These are phyloP conservation scores for Aspergillus eucalypticola DNA, from an alignment of 2,329 filamentous ascomycete genomes.

Conservation along the genomic window DNA sequence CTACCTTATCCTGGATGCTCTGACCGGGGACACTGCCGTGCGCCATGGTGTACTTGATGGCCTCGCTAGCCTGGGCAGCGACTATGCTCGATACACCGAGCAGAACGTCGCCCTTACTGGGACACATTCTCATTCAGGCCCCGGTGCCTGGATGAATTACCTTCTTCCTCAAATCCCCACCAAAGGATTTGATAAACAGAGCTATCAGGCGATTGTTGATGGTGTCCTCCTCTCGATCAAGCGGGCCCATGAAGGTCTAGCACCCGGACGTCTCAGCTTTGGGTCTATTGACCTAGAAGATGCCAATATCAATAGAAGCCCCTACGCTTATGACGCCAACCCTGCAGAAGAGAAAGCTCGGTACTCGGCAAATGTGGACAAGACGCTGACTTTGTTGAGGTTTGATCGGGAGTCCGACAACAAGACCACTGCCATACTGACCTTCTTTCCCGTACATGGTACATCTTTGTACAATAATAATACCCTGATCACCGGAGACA, in stretches of 20 bases:
- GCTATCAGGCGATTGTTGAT: slow-evolving; percentile 84
- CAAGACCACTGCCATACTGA: slow-evolving; percentile 77
- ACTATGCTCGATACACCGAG: slow-evolving; percentile 73
- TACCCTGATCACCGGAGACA: slow-evolving; percentile 88
- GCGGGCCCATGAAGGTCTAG: slow-evolving; percentile 72
- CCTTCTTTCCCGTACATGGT: slow-evolving; percentile 90
- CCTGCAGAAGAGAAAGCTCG: slow-evolving; percentile 70
- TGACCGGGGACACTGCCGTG: slow-evolving; percentile 85
- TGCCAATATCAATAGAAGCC: slow-evolving; percentile 85
- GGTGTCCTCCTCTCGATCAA: slow-evolving; percentile 80
- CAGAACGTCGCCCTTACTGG: slow-evolving; percentile 87
- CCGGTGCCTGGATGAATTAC: slow-evolving; percentile 93
- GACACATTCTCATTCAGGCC: slow-evolving; percentile 89
- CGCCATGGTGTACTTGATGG: slow-evolving; percentile 82
- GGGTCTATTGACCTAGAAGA: slow-evolving; percentile 69
- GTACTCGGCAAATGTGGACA: slow-evolving; percentile 70
- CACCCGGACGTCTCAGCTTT: slow-evolving; percentile 69
- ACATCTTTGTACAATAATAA: slow-evolving; percentile 92
- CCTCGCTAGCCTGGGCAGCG: slow-evolving; percentile 66
- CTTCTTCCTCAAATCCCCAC: slow-evolving; percentile 88
- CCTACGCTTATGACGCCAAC: slow-evolving; percentile 85
- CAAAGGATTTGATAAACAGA: slow-evolving; percentile 81
- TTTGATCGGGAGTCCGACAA: slow-evolving; percentile 73
- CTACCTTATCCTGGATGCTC: slow-evolving; percentile 83
- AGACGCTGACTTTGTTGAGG: slow-evolving; percentile 74